These are phyloP conservation scores for Canavalia ensiformis DNA, from an alignment of 306 rosid genomes.

Conservation along the genomic window DNA sequence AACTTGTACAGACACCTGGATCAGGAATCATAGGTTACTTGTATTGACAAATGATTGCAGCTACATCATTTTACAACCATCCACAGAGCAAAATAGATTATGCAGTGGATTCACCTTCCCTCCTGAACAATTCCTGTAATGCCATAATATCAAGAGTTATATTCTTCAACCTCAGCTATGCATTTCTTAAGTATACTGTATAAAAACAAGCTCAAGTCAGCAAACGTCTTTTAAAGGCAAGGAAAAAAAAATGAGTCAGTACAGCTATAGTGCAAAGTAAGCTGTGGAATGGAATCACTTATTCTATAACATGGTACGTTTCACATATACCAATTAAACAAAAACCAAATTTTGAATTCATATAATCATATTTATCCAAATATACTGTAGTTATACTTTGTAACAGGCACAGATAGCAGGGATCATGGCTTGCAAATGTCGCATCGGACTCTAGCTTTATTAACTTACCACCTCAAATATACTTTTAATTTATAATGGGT, in stretches of 20 bases:
- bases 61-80: conserved; percentile 39
- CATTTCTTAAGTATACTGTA: conserved; percentile 9
- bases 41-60: conserved; percentile 41
- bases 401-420: conserved; percentile 1
- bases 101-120: conserved; percentile 55
- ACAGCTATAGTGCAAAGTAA: background rate
- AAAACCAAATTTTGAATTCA: background rate
- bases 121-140: conserved; percentile 55
- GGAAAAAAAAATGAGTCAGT: background rate
- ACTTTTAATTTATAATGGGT: no score
- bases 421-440: conserved; percentile 30
- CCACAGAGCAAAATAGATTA: conserved; percentile 43
- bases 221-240: background rate
- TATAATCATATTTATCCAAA: background rate
- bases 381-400: background rate
- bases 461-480: background rate
- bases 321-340: conserved; percentile 1
- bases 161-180: conserved; percentile 35
- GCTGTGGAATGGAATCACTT: conserved; percentile 14
- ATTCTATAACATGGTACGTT: background rate
- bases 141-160: conserved; percentile 37
- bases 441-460: conserved; percentile 9
- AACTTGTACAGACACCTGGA: conserved; percentile 45
- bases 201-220: conserved; percentile 3
- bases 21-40: conserved; percentile 23